Conservation (phyloP, 352 stramenopile genomes). For the Phytopythium cucurbitacearum region DNA sequence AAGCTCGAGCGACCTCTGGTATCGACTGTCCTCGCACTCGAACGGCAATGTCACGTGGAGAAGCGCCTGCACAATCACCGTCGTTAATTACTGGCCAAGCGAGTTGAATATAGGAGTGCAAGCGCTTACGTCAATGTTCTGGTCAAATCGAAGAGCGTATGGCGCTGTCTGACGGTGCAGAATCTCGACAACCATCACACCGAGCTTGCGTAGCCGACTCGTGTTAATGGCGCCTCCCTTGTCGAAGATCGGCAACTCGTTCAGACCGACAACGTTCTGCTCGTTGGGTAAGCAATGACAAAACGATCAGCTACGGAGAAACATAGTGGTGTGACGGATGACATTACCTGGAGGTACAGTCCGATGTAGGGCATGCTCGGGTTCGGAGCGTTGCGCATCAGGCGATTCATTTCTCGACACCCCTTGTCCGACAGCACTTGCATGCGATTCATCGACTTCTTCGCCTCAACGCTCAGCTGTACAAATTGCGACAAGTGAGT, state of each 20-base stretch:
- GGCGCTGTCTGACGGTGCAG: slow-evolving; percentile 63
- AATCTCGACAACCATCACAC: slow-evolving; percentile 74
- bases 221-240: slow-evolving; percentile 63
- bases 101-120: background rate
- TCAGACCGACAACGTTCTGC: slow-evolving; percentile 74
- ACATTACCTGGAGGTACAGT: slow-evolving; percentile 72
- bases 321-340: background rate
- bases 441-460: slow-evolving; percentile 77
- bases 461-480: slow-evolving; percentile 52
- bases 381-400: slow-evolving; percentile 71
- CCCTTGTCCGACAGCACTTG: slow-evolving; percentile 76
- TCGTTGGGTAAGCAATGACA: background rate
- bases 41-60: slow-evolving; percentile 70
- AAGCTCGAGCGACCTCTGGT: slow-evolving; percentile 63
- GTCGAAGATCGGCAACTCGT: slow-evolving; percentile 72
- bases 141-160: slow-evolving; percentile 58
- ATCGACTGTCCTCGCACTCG: slow-evolving; percentile 71
- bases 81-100: background rate
- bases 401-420: slow-evolving; percentile 79
- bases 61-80: slow-evolving; percentile 33
- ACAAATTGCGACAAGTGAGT: background rate
- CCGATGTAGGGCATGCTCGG: slow-evolving; percentile 87
- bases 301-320: background rate
- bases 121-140: slow-evolving; percentile 54
- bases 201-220: slow-evolving; percentile 67